phyloP scores from a whole-genome alignment of 306 rosid genomes.

The Castanospermum australe region DNA sequence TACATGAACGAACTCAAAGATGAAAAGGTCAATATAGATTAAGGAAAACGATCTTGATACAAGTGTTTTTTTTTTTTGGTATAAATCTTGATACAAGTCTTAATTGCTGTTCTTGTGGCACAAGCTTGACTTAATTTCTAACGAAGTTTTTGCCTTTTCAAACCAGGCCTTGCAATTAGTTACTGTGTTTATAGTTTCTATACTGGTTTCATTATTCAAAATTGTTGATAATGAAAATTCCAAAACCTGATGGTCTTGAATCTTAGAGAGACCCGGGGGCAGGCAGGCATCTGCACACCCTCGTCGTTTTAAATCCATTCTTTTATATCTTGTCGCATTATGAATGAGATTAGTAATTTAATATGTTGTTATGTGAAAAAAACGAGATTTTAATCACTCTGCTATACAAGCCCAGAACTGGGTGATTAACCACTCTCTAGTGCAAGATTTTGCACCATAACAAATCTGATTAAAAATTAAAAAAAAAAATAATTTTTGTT shows the following conservation, averaged over 20 bases:
- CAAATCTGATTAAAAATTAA: too few relatives aligned
- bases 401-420: neutral
- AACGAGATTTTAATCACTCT: neutral
- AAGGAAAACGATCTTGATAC: neutral
- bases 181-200: neutral
- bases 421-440: neutral
- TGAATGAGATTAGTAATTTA: too few relatives aligned
- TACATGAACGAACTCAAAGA: neutral
- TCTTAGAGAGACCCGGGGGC: neutral
- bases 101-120: neutral
- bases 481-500: too few relatives aligned
- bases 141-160: neutral
- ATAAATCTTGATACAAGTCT: neutral
- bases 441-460: too few relatives aligned
- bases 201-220: neutral
- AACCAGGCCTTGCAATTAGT: neutral
- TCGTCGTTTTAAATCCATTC: neutral
- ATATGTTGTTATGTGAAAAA: too few relatives aligned
- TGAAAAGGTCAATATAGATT: neutral
- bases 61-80: too few relatives aligned
- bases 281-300: neutral
- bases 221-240: neutral
- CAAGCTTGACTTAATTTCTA: neutral
- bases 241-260: neutral
- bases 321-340: too few relatives aligned